Conservation (phyloP, 306 rosid genomes). For the Vicia sativa region DNA sequence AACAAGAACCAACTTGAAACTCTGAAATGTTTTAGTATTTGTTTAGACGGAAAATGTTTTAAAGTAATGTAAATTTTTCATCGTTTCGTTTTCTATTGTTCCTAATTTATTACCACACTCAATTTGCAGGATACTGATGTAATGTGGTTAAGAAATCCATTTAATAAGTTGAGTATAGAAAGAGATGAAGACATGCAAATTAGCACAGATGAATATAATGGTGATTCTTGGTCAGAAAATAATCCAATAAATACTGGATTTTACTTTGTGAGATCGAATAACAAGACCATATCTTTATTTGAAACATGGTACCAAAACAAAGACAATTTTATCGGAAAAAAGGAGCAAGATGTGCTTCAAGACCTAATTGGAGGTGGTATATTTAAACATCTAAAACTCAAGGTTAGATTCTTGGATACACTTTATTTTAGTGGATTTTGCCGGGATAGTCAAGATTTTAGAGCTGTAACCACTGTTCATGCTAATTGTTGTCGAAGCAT, state of each 20-base stretch:
- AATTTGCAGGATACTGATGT: constrained; percentile 69
- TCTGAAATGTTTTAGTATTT: too few relatives aligned
- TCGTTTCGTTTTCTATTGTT: too few relatives aligned
- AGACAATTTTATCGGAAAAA: constrained; percentile 55
- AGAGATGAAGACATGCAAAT: constrained; percentile 68
- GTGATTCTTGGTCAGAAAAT: constrained; percentile 52
- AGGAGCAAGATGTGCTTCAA: constrained; percentile 78
- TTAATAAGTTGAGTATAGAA: constrained; percentile 53
- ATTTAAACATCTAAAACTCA: constrained; percentile 46
- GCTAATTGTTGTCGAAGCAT: constrained; percentile 83
- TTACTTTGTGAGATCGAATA: constrained; percentile 64
- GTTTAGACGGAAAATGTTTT: too few relatives aligned
- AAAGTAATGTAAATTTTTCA: too few relatives aligned
- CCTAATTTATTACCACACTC: too few relatives aligned
- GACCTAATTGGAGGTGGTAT: constrained; percentile 47
- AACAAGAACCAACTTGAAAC: too few relatives aligned
- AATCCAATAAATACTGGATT: constrained; percentile 76
- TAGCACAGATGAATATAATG: constrained; percentile 52
- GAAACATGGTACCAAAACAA: constrained; percentile 66
- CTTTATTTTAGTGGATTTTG: constrained; percentile 85
- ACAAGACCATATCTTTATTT: constrained; percentile 62
- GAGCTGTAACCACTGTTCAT: constrained; percentile 63
- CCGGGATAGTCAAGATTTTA: constrained; percentile 63
- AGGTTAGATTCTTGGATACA: constrained; percentile 70
- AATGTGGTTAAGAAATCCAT: constrained; percentile 87